phyloP scores from a whole-genome alignment of 1,139 yeast species.

The Yamadazyma aaseri region DNA sequence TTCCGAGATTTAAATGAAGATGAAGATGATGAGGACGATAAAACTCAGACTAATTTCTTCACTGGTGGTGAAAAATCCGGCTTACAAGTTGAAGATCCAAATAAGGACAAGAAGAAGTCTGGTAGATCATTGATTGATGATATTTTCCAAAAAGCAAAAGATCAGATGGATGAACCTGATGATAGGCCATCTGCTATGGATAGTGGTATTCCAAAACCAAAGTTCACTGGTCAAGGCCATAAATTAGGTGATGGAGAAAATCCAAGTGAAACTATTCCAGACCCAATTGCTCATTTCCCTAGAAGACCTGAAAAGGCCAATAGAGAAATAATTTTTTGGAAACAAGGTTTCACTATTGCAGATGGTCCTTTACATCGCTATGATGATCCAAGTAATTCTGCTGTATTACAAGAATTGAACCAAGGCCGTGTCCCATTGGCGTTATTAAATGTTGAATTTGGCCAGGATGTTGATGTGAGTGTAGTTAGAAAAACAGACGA shows the following conservation, averaged over 20 bases:
- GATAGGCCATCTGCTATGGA: slow-evolving; percentile 40
- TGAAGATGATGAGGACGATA: slow-evolving; percentile 59
- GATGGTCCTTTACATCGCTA: slow-evolving; percentile 83
- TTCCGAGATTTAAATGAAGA: slow-evolving; percentile 50
- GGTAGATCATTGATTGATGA: slow-evolving; percentile 48
- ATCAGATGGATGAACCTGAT: slow-evolving; percentile 42
- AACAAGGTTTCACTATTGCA: slow-evolving; percentile 92
- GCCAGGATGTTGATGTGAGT: slow-evolving; percentile 94
- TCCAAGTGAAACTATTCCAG: slow-evolving; percentile 38
- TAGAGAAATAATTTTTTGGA: slow-evolving; percentile 89
- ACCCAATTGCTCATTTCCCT: slow-evolving; percentile 26
- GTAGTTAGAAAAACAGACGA: slow-evolving; percentile 82
- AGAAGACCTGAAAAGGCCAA: slow-evolving; percentile 52
- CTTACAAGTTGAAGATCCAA: slow-evolving; percentile 90
- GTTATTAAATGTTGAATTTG: slow-evolving; percentile 76
- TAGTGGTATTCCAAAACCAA: slow-evolving; percentile 13
- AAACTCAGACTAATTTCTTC: slow-evolving; percentile 71
- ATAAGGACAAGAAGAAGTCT: slow-evolving; percentile 43
- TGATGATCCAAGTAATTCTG: slow-evolving; percentile 85
- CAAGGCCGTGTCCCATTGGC: slow-evolving; percentile 93
- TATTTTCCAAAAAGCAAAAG: slow-evolving; percentile 46
- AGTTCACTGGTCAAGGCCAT: slow-evolving; percentile 74
- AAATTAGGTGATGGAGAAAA: slow-evolving; percentile 67
- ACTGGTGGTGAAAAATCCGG: slow-evolving; percentile 97
- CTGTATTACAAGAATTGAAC: slow-evolving; percentile 74